Evolutionary conservation across 106 monocot species (phyloP).

Genomic region (Dioscorea dumetorum): DNA sequence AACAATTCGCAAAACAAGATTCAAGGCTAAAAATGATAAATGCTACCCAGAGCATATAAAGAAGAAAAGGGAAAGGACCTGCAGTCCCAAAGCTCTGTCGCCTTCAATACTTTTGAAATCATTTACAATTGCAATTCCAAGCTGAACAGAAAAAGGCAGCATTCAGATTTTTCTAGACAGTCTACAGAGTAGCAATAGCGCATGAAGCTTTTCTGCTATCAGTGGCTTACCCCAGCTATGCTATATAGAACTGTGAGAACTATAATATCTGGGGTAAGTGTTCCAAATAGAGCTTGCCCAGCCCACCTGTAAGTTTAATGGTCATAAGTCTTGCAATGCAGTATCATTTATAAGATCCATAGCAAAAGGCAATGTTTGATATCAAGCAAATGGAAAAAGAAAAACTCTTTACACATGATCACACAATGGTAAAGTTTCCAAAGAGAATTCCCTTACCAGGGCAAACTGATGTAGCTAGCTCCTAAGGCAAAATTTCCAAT

Average conservation of each 20-base stretch:
- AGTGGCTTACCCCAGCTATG: constrained; percentile 80
- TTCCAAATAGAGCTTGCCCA: constrained; percentile 94
- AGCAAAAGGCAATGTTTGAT: too few relatives aligned
- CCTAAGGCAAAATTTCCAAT: constrained; percentile 84
- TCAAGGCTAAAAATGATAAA: not conserved
- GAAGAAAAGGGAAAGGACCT: constrained; percentile 35
- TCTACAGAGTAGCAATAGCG: too few relatives aligned
- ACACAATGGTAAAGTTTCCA: not conserved
- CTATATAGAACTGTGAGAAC: constrained; percentile 90
- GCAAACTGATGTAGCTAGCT: constrained; percentile 83
- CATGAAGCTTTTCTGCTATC: too few relatives aligned
- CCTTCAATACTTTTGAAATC: constrained; percentile 98
- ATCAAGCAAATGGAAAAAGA: too few relatives aligned
- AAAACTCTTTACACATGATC: too few relatives aligned
- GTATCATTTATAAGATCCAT: too few relatives aligned
- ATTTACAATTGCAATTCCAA: constrained; percentile 93
- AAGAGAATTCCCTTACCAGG: constrained; percentile 49
- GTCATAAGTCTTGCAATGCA: not conserved
- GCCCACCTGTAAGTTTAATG: constrained; percentile 71
- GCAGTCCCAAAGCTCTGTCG: constrained; percentile 71
- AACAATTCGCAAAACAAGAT: not conserved
- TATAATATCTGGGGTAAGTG: constrained; percentile 80
- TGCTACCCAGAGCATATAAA: not conserved
- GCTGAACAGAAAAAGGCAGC: constrained; percentile 22
- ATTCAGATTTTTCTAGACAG: not conserved